Evolutionary conservation across 768 basidiomycete species (phyloP), one percentile per base, ranked within the genome.

Genomic region (Suillus cothurnatus): DNA sequence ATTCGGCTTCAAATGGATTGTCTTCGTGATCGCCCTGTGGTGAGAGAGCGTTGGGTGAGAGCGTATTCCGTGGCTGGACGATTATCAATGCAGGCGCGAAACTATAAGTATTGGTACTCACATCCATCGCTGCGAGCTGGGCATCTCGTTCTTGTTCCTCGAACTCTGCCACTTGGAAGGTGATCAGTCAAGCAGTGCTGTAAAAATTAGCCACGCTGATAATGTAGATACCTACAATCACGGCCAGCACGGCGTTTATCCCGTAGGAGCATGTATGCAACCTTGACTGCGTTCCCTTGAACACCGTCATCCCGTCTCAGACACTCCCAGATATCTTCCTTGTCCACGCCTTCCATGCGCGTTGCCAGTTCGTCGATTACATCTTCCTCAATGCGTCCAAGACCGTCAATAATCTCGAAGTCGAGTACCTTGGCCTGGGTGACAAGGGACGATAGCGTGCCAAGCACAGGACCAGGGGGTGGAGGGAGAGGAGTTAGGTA

Each of bases 221-320:
- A 43, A 60, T n/a, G 6, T 9, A 21, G 15, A 43, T 36, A 83
- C 94, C 83, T 71, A 97, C 95, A 79, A 74, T 95, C 94, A 76
- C 91, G 86, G 7, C 94, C 89, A 61, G 92, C 83, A 45, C 95
- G 81, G 69, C 88, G 83, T 80, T 95, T 95, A 73, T 99, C 97
- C 64, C 94, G 83, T 53, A 97, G 81, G 5, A 99, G 82, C 86
- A 95, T 88, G 77, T 99, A 99, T 0, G 97, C 95, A 8, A 99
- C 95, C 78, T 97, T 96, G 74, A 99, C 91, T 62, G 94, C 90
- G 74, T 98, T 97, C 45, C 95, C 93, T 66, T 90, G 88, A 49
- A 87, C 83, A 0, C 93, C 95, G 68, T 96, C 94, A 61, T 95
- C 90, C 69, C 88, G 80, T 66, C 91, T 85, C 67, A 98, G 77